phyloP scores from a whole-genome alignment of 208 protist species.

The Trypanosoma cruzi region DNA sequence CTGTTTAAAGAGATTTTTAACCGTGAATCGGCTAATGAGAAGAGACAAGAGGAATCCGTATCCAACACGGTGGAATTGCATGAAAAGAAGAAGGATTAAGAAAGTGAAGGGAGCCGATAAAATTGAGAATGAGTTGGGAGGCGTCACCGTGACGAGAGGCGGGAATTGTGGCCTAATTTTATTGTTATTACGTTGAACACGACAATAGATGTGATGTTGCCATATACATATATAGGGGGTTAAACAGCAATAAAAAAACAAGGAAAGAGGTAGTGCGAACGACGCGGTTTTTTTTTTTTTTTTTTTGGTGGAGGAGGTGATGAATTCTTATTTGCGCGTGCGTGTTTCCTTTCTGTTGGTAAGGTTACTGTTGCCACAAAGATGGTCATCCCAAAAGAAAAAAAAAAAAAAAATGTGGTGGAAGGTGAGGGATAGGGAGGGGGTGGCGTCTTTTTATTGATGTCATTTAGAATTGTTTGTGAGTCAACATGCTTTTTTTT shows the following conservation, averaged over 20 bases:
- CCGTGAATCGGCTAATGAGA: slow-evolving; percentile 55
- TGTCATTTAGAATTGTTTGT: not conserved
- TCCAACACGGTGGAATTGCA: slow-evolving; percentile 8
- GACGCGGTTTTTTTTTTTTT: too few relatives aligned
- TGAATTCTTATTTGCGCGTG: not conserved
- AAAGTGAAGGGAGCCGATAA: not conserved
- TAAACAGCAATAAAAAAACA: not conserved
- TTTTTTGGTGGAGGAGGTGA: too few relatives aligned
- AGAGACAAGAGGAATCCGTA: slow-evolving; percentile 31
- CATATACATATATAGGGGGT: not conserved
- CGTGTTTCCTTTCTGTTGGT: slow-evolving; percentile 4
- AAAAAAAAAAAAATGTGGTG: not conserved
- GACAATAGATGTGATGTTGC: not conserved
- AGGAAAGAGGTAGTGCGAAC: too few relatives aligned
- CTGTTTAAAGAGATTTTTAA: slow-evolving; percentile 84
- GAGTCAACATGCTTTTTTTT: slow-evolving; percentile 5
- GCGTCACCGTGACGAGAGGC: not conserved
- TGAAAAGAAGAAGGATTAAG: slow-evolving; percentile 28
- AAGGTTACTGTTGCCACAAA: not conserved
- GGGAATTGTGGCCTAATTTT: not conserved
- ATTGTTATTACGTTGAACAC: not conserved
- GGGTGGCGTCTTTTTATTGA: not conserved
- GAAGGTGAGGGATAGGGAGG: too few relatives aligned
- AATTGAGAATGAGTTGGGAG: not conserved
- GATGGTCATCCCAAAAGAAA: too few relatives aligned